Evolutionary conservation across 1,284 basidiomycete species (phyloP).

Genomic region (Sphagnurus paluster): DNA sequence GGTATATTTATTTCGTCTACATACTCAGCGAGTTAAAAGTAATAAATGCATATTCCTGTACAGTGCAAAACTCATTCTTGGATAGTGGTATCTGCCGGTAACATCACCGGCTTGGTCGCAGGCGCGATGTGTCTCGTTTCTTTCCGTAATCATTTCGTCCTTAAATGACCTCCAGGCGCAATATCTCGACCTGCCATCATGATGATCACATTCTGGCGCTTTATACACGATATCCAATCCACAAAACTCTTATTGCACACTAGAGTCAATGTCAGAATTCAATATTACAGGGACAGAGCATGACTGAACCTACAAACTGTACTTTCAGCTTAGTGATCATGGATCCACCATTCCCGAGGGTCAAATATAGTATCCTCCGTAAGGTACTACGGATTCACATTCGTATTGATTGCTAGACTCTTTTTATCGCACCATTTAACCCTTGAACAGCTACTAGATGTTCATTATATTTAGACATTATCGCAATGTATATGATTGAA

Average conservation of each 20-base stretch:
- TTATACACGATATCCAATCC: slow-evolving; percentile 23
- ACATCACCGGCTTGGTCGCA: slow-evolving; percentile 18
- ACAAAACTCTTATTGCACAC: slow-evolving; percentile 21
- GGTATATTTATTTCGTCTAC: slow-evolving; percentile 24
- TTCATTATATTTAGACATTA: no score
- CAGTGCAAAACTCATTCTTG: background rate
- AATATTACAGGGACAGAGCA: background rate
- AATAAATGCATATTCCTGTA: no score
- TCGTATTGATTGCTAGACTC: no score
- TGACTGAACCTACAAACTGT: background rate
- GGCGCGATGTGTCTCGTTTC: slow-evolving; percentile 14
- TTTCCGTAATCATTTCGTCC: background rate
- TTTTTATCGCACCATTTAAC: no score
- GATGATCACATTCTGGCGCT: slow-evolving; percentile 23
- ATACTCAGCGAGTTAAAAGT: slow-evolving; percentile 17
- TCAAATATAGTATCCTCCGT: no score
- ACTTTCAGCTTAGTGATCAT: background rate
- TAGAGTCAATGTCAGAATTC: slow-evolving; percentile 5
- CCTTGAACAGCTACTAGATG: no score
- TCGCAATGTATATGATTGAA: no score
- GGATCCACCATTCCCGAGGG: no score
- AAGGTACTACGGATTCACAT: no score
- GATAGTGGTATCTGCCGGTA: slow-evolving; percentile 17
- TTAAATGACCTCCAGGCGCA: slow-evolving; percentile 9
- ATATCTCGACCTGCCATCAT: slow-evolving; percentile 19